phyloP scores from a whole-genome alignment of 164 flowering plant genomes.

The Chimonanthus praecox region DNA sequence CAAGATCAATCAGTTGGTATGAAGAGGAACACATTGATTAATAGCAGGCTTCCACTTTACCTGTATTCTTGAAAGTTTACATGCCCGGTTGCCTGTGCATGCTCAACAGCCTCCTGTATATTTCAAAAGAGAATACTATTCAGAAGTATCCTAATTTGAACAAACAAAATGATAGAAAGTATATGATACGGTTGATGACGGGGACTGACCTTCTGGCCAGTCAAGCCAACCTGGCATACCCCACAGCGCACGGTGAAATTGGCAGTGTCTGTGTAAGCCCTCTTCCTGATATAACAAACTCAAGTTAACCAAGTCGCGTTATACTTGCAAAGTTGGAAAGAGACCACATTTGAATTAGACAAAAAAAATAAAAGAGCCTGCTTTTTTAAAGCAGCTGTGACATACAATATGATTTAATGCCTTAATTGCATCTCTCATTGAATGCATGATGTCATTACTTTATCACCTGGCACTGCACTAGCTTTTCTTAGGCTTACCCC shows the following conservation, averaged over 20 bases:
- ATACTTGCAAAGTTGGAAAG: neutral
- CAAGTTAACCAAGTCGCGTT: neutral
- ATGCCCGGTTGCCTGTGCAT: slow-evolving; percentile 93
- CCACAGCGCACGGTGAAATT: slow-evolving; percentile 95
- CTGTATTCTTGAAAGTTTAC: slow-evolving; percentile 85
- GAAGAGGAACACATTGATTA: neutral
- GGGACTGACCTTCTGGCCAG: slow-evolving; percentile 73
- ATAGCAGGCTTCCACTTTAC: slow-evolving; percentile 14
- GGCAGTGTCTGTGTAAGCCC: slow-evolving; percentile 77
- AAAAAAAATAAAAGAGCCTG: neutral
- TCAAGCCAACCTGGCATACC: slow-evolving; percentile 86
- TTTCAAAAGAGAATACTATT: neutral
- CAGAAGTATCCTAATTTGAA: neutral
- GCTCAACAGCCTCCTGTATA: slow-evolving; percentile 88
- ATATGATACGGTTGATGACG: neutral
- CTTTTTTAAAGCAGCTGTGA: too few relatives aligned
- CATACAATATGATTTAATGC: too few relatives aligned
- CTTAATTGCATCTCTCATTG: too few relatives aligned
- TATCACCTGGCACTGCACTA: too few relatives aligned
- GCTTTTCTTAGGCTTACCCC: too few relatives aligned
- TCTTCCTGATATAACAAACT: slow-evolving; percentile 41
- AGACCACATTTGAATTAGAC: neutral
- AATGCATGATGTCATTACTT: too few relatives aligned
- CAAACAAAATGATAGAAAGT: neutral
- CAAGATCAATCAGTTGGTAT: neutral